Conservation (phyloP, 805 yeast species). For the Candida cerambycidarum region DNA sequence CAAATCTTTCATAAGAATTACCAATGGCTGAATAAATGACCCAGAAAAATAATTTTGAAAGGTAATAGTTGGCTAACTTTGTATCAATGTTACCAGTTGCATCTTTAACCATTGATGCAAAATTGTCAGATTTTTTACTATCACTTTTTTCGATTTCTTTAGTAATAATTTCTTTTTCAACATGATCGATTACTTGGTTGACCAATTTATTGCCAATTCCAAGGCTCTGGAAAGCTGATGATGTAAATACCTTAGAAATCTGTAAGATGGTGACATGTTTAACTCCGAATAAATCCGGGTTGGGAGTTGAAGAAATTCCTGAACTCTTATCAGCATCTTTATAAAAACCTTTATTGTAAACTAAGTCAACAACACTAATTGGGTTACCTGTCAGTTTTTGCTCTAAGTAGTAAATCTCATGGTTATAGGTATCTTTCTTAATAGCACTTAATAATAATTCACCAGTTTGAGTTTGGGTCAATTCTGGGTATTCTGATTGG, state of each 20-base stretch:
- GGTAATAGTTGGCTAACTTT: constrained; percentile 31
- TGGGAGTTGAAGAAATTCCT: constrained; percentile 29
- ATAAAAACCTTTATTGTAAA: constrained; percentile 25
- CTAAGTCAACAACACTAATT: constrained; percentile 25
- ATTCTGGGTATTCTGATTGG: constrained; percentile 3
- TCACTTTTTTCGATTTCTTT: constrained; percentile 24
- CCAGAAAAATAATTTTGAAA: constrained; percentile 40
- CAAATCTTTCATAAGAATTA: constrained; percentile 61
- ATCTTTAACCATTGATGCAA: constrained; percentile 30
- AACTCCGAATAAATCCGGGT: constrained; percentile 33
- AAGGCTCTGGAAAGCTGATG: constrained; percentile 23
- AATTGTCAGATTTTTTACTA: constrained; percentile 26
- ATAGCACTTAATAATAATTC: constrained; percentile 13
- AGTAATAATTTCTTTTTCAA: constrained; percentile 30
- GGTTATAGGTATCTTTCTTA: constrained; percentile 19
- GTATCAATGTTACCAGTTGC: constrained; percentile 29
- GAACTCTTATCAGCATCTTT: constrained; percentile 26
- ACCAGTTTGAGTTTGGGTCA: constrained; percentile 18
- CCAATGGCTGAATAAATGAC: constrained; percentile 73
- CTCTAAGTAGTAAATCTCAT: constrained; percentile 27
- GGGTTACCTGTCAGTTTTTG: constrained; percentile 21
- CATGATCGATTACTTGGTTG: constrained; percentile 26
- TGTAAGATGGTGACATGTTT: constrained; percentile 27
- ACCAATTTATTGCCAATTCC: constrained; percentile 32
- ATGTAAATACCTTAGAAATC: constrained; percentile 28